Evolutionary conservation across 2,329 filamentous ascomycete species (phyloP), one percentile per base, ranked within the genome.

Genomic region (Penicillium sp.): DNA sequence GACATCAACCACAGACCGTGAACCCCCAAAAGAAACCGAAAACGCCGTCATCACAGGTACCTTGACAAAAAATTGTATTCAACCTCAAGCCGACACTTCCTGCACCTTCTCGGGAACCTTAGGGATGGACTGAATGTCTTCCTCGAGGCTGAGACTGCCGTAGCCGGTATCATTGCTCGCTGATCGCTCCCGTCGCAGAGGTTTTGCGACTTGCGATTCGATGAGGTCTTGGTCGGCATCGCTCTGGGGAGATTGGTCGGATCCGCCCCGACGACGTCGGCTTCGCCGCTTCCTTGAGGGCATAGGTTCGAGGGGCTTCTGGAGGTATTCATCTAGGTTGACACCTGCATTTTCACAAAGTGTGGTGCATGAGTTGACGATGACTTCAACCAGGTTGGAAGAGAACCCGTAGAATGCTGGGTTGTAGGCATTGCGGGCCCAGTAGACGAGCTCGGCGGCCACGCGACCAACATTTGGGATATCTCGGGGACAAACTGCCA

Each of bases 381-480:
- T 66, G 0, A 68, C 60, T 6, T 69, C 62, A 7, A 69, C 61
- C 10, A 70, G 63, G 3, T 55, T 56, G 4, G 62, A 52, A 0
- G 68, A 70, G 26, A 72, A 66, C 0, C 69, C 69, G 20, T 71
- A 72, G 38, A 70, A 71, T 6, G 69, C 60, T 1, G 69, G 69
- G 40, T 70, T 71, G 49, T 72, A 72, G 8, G 69, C 69, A 46
- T 72, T 67, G 11, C 66, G 66, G n/a, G 69, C 67, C 69, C 69
- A 72, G 49, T 71, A 71, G 36, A 69, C 66, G 5, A 72, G 62
- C 37, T 70, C 67, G 0, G 65, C 64, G 3, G 69, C 67, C 16
- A 72, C 66, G 8, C 68, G 67, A 7, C 63, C 64, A 11, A 68
- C 47, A 26, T 69, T 63, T 16, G 67, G 64, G 20, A 66, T 59